Percentiles rank a stretch among this genome's conserved stretches.
These are phyloP conservation scores for Cutaneotrichosporon sp. DNA, from an alignment of 1,284 basidiomycete genomes.

Conservation along the genomic window DNA sequence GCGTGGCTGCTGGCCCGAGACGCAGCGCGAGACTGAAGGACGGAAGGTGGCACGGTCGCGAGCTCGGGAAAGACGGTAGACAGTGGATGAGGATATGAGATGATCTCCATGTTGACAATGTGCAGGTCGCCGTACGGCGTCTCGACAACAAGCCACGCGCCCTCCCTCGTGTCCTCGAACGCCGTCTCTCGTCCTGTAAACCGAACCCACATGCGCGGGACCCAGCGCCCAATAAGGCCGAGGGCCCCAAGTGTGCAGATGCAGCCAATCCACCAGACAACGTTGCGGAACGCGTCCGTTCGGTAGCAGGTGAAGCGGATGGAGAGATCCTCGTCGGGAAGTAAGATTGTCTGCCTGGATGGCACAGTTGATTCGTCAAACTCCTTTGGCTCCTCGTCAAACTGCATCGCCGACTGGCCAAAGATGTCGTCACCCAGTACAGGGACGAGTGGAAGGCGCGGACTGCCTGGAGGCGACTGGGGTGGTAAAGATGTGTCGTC, in stretches of 20 bases:
- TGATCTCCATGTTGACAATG: conserved; percentile 66
- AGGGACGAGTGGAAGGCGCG: conserved; percentile 47
- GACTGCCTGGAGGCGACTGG: conserved; percentile 49
- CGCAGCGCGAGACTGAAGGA: conserved; percentile 3
- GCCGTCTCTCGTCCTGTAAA: conserved; percentile 81
- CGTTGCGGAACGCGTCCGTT: conserved; percentile 63
- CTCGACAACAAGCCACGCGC: conserved; percentile 84
- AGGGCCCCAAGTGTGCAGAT: conserved; percentile 72
- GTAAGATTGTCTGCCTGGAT: conserved; percentile 74
- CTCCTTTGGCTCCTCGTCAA: conserved; percentile 40
- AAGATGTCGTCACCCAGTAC: conserved; percentile 49
- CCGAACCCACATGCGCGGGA: conserved; percentile 82
- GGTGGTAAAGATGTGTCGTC: conserved; percentile 54
- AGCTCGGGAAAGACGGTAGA: conserved; percentile 68
- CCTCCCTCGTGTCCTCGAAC: conserved; percentile 70
- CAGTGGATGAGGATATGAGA: conserved; percentile 73
- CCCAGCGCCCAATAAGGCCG: conserved; percentile 86
- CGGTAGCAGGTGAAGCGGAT: conserved; percentile 90
- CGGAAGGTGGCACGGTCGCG: background rate
- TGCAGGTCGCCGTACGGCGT: conserved; percentile 78
- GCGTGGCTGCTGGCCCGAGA: conserved; percentile 28
- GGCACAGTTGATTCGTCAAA: conserved; percentile 41
- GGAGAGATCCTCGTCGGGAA: conserved; percentile 87
- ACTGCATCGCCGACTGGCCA: conserved; percentile 35
- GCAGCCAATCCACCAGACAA: conserved; percentile 72